Conservation (phyloP, 106 monocot species). For the Apostasia ramifera region DNA sequence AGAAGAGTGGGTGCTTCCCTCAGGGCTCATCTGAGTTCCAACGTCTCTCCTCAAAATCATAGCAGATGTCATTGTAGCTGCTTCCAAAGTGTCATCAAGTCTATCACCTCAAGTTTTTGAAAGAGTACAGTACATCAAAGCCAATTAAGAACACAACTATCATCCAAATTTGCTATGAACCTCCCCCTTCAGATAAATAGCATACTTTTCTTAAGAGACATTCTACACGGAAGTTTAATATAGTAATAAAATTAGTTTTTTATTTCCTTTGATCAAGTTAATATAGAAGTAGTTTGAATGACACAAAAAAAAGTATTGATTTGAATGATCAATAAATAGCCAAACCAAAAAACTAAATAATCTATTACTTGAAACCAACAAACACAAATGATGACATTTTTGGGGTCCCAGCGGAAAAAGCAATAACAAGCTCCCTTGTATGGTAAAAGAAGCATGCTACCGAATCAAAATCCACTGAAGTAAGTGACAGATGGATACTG, state of each 20-base stretch:
- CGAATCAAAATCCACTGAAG: no score
- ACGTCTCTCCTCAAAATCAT: conserved; percentile 53
- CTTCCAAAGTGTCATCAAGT: conserved; percentile 16
- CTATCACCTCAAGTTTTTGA: conserved; percentile 40
- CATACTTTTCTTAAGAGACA: background rate
- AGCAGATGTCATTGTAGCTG: conserved; percentile 20
- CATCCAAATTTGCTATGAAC: background rate
- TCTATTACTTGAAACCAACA: background rate
- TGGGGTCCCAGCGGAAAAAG: no score
- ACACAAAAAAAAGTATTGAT: background rate
- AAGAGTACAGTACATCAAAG: background rate
- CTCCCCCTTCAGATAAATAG: background rate
- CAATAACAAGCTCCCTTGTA: no score
- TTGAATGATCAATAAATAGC: background rate
- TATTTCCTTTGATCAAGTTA: no score
- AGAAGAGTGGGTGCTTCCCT: conserved; percentile 53
- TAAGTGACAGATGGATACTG: no score
- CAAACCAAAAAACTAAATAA: background rate
- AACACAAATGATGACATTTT: background rate
- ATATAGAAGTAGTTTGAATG: no score
- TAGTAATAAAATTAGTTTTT: no score
- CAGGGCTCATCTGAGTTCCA: conserved; percentile 90
- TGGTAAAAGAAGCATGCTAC: no score
- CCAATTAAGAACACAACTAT: background rate
- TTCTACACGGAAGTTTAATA: background rate